A percentile compares a stretch with the other conserved stretches of the same genome.
Conservation (phyloP, 768 basidiomycete species). For the Mycena chlorophos region DNA sequence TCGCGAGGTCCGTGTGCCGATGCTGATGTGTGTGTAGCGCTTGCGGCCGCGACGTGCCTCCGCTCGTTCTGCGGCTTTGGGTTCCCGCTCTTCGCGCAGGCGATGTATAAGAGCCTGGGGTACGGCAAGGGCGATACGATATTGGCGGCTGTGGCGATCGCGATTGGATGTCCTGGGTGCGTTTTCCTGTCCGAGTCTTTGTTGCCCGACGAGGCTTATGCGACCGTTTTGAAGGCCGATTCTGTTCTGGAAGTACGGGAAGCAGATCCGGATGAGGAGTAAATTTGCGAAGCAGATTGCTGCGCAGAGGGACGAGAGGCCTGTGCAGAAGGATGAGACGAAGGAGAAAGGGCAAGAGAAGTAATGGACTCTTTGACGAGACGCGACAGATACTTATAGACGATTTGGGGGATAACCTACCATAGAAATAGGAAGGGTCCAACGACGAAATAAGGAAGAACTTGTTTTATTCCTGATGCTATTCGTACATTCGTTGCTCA, state of each 20-base stretch:
- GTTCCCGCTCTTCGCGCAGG: slow-evolving; percentile 76
- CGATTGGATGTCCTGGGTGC: slow-evolving; percentile 61
- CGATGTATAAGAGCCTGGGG: slow-evolving; percentile 64
- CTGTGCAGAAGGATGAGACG: not conserved
- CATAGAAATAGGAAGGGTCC: too few relatives aligned
- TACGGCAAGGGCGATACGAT: slow-evolving; percentile 72
- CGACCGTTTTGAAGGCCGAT: slow-evolving; percentile 29
- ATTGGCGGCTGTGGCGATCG: slow-evolving; percentile 57
- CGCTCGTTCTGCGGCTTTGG: slow-evolving; percentile 70
- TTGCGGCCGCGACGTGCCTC: slow-evolving; percentile 64
- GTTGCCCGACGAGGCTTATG: not conserved
- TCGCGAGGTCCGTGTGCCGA: too few relatives aligned
- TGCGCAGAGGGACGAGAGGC: not conserved
- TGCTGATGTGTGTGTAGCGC: too few relatives aligned
- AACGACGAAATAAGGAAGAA: too few relatives aligned
- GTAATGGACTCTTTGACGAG: too few relatives aligned
- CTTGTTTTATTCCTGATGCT: too few relatives aligned
- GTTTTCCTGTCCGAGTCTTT: slow-evolving; percentile 20
- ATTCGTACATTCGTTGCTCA: too few relatives aligned
- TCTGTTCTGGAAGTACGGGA: slow-evolving; percentile 37
- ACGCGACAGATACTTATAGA: too few relatives aligned
- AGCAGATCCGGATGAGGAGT: slow-evolving; percentile 51
- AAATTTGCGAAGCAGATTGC: slow-evolving; percentile 34
- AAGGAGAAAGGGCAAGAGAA: not conserved
- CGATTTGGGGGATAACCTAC: too few relatives aligned